Conservation (phyloP, 2,329 filamentous ascomycete species). For the Talaromyces funiculosus region DNA sequence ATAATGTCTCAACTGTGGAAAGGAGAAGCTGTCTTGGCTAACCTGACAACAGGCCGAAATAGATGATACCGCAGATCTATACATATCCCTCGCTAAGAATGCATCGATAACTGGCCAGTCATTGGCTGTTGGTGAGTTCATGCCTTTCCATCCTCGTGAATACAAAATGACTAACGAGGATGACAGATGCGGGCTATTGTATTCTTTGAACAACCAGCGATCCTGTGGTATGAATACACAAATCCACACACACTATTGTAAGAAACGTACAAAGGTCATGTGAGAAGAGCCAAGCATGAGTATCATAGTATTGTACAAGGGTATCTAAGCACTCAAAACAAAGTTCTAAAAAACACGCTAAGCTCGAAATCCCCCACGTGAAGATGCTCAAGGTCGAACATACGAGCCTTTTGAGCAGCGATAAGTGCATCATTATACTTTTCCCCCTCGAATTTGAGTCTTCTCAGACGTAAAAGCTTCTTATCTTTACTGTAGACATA, state of each 20-base stretch:
- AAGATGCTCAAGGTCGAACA: conserved; percentile 29
- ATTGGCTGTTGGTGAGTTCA: conserved; percentile 37
- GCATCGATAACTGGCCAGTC: conserved; percentile 43
- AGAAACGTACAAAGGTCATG: background rate
- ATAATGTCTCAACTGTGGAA: background rate
- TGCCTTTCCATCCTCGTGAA: background rate
- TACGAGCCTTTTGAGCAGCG: conserved; percentile 36
- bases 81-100: conserved; percentile 38
- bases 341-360: conserved; percentile 30
- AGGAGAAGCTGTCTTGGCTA: background rate
- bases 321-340: conserved; percentile 21
- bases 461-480: conserved; percentile 31
- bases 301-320: background rate
- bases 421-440: conserved; percentile 30
- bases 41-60: conserved; percentile 30
- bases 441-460: conserved; percentile 38
- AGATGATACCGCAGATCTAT: conserved; percentile 40
- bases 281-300: background rate
- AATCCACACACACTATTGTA: background rate
- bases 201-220: background rate
- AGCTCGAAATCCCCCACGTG: conserved; percentile 21
- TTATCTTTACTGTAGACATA: conserved; percentile 35
- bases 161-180: background rate
- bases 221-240: background rate
- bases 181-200: conserved; percentile 3